phyloP scores from a whole-genome alignment of 1,284 basidiomycete genomes.

The Moesziomyces sp. region DNA sequence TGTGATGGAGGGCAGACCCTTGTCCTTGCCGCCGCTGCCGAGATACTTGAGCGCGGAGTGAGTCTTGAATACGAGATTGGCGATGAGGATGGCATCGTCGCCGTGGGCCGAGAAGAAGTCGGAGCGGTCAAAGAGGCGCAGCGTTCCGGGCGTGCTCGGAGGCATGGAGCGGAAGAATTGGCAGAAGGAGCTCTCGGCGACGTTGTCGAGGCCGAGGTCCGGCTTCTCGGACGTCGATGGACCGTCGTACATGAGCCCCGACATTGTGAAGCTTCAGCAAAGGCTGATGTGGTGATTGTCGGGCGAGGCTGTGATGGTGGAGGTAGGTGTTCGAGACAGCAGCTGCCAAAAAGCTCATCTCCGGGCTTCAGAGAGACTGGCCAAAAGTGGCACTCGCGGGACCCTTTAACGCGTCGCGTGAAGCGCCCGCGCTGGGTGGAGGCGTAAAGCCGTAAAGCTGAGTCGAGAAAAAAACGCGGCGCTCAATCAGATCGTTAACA shows the following conservation, averaged over 20 bases:
- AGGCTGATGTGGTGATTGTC: background rate
- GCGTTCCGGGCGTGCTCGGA: slow-evolving; percentile 46
- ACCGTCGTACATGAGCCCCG: slow-evolving; percentile 64
- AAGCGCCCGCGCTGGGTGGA: slow-evolving; percentile 12
- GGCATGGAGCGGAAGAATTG: slow-evolving; percentile 55
- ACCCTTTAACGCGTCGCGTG: slow-evolving; percentile 40
- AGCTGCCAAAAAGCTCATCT: slow-evolving; percentile 3
- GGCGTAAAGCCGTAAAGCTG: slow-evolving; percentile 1
- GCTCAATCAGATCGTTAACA: no score
- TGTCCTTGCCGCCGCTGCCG: slow-evolving; percentile 50
- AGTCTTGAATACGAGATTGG: slow-evolving; percentile 75
- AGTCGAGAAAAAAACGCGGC: no score
- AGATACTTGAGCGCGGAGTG: slow-evolving; percentile 66
- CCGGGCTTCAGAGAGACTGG: no score
- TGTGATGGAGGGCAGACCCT: slow-evolving; percentile 72
- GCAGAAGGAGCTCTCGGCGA: slow-evolving; percentile 57
- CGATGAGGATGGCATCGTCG: slow-evolving; percentile 86
- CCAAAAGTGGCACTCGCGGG: slow-evolving; percentile 24
- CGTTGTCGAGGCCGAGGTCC: slow-evolving; percentile 55
- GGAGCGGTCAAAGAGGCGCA: slow-evolving; percentile 69
- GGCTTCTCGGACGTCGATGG: slow-evolving; percentile 52
- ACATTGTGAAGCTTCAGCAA: slow-evolving; percentile 45
- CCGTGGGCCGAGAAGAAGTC: slow-evolving; percentile 92
- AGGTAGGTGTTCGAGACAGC: background rate
- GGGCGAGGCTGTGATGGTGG: slow-evolving; percentile 1